Evolutionary conservation across 257 asterid genomes (phyloP).

Genomic region (Rauvolfia tetraphylla): DNA sequence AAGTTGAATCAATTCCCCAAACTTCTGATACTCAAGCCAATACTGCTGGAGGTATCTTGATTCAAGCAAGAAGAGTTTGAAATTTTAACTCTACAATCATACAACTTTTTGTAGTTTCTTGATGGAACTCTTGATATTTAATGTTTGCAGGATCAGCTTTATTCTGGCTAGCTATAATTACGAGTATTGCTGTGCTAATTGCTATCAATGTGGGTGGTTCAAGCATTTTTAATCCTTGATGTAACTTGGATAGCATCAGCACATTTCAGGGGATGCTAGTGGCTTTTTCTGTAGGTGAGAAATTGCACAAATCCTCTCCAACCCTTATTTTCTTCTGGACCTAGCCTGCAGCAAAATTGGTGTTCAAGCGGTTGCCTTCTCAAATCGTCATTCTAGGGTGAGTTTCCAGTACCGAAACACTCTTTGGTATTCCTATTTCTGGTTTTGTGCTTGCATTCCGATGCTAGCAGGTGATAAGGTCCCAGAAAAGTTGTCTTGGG

Average conservation of each 20-base stretch:
- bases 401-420: background rate
- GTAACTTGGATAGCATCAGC: slow-evolving; percentile 13
- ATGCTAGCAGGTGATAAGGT: background rate
- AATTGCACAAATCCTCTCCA: background rate
- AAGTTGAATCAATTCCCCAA: slow-evolving; percentile 34
- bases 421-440: background rate
- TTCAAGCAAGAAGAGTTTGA: background rate
- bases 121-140: slow-evolving; percentile 6
- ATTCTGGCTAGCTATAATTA: slow-evolving; percentile 72
- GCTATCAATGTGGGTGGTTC: slow-evolving; percentile 70
- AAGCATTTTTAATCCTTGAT: slow-evolving; percentile 84
- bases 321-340: background rate
- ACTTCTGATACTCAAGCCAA: slow-evolving; percentile 36
- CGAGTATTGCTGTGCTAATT: slow-evolving; percentile 68
- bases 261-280: background rate
- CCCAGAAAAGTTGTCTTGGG: too few relatives aligned
- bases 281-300: slow-evolving; percentile 6
- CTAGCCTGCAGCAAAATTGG: background rate
- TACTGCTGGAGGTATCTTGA: slow-evolving; percentile 51
- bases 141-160: slow-evolving; percentile 60
- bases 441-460: background rate
- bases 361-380: background rate
- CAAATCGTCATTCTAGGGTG: slow-evolving; percentile 8
- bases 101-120: slow-evolving; percentile 12
- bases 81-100: background rate